Evolutionary conservation across 495 filamentous ascomycete genomes (phyloP).

Genomic region (Evernia prunastri): DNA sequence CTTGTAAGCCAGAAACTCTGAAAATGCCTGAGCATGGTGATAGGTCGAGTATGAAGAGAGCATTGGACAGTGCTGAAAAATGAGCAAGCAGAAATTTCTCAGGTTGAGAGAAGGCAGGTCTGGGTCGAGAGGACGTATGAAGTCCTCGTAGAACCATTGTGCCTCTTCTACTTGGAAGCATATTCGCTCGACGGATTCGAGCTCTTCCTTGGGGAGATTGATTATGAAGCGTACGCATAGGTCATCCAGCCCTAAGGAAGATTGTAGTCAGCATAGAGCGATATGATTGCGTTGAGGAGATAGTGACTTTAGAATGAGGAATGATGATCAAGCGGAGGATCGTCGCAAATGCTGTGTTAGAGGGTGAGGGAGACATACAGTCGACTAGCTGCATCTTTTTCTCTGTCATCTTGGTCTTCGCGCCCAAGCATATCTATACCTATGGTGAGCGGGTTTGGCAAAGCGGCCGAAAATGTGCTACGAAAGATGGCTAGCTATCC

Average conservation of each 20-base stretch:
- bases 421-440: slow-evolving; percentile 42
- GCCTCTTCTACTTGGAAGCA: slow-evolving; percentile 98
- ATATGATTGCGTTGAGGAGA: neutral
- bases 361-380: slow-evolving; percentile 50
- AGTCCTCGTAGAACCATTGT: slow-evolving; percentile 99
- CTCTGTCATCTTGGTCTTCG: slow-evolving; percentile 60
- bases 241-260: slow-evolving; percentile 77
- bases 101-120: slow-evolving; percentile 76
- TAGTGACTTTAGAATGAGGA: neutral
- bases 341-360: neutral
- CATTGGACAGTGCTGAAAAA: slow-evolving; percentile 88
- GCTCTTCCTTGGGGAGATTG: slow-evolving; percentile 85
- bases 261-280: slow-evolving; percentile 27
- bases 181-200: slow-evolving; percentile 82
- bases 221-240: slow-evolving; percentile 93
- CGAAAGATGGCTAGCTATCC: neutral
- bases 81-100: slow-evolving; percentile 72
- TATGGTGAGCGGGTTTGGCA: slow-evolving; percentile 2
- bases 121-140: slow-evolving; percentile 85
- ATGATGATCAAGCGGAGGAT: neutral
- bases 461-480: slow-evolving; percentile 10
- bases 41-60: slow-evolving; percentile 72
- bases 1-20: slow-evolving; percentile 89
- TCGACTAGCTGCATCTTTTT: slow-evolving; percentile 81
- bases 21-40: slow-evolving; percentile 71